Base-by-base conservation (phyloP, 306 rosid genomes). In the Oxytropis ochrocephala region DNA sequence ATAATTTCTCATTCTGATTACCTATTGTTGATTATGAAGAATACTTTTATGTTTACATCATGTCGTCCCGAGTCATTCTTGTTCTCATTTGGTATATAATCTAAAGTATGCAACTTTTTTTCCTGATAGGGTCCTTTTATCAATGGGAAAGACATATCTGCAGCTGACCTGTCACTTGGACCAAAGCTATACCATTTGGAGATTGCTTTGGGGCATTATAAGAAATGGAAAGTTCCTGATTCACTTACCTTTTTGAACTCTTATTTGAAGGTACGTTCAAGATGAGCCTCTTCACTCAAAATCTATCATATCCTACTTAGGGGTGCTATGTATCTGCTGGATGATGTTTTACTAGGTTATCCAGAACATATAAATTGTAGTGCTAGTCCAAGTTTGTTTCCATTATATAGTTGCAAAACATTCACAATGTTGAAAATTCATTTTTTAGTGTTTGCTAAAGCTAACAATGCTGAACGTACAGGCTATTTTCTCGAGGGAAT, bases 111-210 rank as follows among this genome's bases (percentile, higher is more conserved):
- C 39, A 7, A 33, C 60, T 16, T 50, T 41, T 1, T 50, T 35
- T 53, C 60, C 46, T 50, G n/a, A 24, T 42, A 94, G 99, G 97
- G 99, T 65, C 96, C 99, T 81, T 87, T 87, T 72, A 56, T 94
- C 81, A 87, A 88, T 64, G 96, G 99, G 72, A 80, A 83, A 78
- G 83, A 81, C 58, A 74, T 91, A 81, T 88, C 95, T 72, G 91
- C 95, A 0, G 86, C 70, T 27, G 99, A 94, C 72, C 76, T 94
- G 33, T 88, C 97, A 36, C 97, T 94, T 61, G 96, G 81, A 64
- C 99, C 97, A 75, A 94, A 94, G 91, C 67, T 94, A 83, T 64
- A 84, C 77, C 97, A 94, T 83, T 76, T 94, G 67, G 97, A 94
- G 79, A 88, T 94, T 82, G 95, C 84, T 75, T 76, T 94, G 84